Conservation (phyloP, 2,329 filamentous ascomycete genomes). For the Colletotrichum magnum region DNA sequence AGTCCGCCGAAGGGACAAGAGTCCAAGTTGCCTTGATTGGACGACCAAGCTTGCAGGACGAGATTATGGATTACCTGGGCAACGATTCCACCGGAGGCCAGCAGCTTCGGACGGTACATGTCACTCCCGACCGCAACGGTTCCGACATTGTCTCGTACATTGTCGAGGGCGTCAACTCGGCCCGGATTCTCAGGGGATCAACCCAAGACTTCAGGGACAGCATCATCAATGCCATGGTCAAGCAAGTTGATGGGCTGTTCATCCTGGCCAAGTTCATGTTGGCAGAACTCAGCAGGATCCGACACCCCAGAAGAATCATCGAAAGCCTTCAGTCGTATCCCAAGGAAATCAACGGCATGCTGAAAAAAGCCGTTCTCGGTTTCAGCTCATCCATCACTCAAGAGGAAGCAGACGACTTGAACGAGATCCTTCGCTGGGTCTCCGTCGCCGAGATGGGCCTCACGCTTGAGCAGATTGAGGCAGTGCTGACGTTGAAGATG, state of each 20-base stretch:
- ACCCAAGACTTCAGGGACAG: slow-evolving; percentile 51
- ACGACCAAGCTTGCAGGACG: slow-evolving; percentile 58
- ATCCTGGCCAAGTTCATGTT: slow-evolving; percentile 66
- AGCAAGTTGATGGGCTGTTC: slow-evolving; percentile 62
- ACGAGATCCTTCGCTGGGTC: slow-evolving; percentile 62
- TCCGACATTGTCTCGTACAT: slow-evolving; percentile 60
- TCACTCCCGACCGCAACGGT: slow-evolving; percentile 59
- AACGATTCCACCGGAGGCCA: slow-evolving; percentile 44
- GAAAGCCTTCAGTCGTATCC: slow-evolving; percentile 61
- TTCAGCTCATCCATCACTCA: slow-evolving; percentile 56
- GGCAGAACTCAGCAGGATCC: slow-evolving; percentile 61
- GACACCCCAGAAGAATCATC: slow-evolving; percentile 60
- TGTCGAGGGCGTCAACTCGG: slow-evolving; percentile 55
- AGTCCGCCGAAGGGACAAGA: slow-evolving; percentile 42
- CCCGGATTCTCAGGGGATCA: slow-evolving; percentile 53
- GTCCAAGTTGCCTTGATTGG: slow-evolving; percentile 58
- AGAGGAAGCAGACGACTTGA: slow-evolving; percentile 58
- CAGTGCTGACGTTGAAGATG: slow-evolving; percentile 58
- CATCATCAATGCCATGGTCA: slow-evolving; percentile 56
- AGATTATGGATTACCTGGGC: slow-evolving; percentile 53
- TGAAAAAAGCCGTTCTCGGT: slow-evolving; percentile 57
- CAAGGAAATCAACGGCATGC: slow-evolving; percentile 58
- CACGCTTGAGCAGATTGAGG: slow-evolving; percentile 60
- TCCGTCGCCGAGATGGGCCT: slow-evolving; percentile 60
- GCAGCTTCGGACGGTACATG: slow-evolving; percentile 55